Conservation (phyloP, 768 basidiomycete species). For the Russula virescens region DNA sequence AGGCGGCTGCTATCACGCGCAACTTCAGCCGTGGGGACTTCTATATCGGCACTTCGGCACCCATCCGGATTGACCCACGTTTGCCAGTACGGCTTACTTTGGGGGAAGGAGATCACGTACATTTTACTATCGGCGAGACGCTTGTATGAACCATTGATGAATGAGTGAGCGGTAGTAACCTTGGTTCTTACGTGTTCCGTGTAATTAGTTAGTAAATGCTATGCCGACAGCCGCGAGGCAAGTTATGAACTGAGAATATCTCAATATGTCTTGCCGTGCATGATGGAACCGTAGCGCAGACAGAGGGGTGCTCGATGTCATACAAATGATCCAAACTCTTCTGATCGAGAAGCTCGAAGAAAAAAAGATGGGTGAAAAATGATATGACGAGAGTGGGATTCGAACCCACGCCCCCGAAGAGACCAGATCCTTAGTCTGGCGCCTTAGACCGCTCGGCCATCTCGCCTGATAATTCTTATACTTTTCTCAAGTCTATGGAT, state of each 20-base stretch:
- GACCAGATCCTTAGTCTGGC: conserved; percentile 69
- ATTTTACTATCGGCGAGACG: conserved; percentile 52
- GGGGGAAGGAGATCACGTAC: conserved; percentile 78
- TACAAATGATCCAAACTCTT: too few species aligned
- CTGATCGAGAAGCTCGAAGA: not conserved
- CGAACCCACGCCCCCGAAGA: conserved; percentile 47
- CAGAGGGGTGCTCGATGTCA: too few species aligned
- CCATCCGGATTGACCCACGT: conserved; percentile 77
- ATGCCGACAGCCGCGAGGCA: not conserved
- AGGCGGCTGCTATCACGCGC: conserved; percentile 76
- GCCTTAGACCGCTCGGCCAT: conserved; percentile 90
- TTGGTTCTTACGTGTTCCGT: conserved; percentile 12
- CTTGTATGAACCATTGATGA: conserved; percentile 32
- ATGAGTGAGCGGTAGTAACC: not conserved
- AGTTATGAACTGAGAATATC: not conserved
- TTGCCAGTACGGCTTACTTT: conserved; percentile 73
- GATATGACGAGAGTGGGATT: conserved; percentile 40
- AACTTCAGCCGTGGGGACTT: conserved; percentile 80
- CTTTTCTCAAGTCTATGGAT: not conserved
- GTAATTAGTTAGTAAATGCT: conserved; percentile 18
- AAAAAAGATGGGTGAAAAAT: not conserved
- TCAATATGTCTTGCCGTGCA: too few species aligned
- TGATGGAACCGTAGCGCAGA: too few species aligned
- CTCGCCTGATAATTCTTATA: conserved; percentile 31
- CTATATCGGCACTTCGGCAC: conserved; percentile 73